Evolutionary conservation across 2,329 filamentous ascomycete genomes (phyloP), one percentile per base, ranked within the genome.

Genomic region (Phialophora verrucosa): DNA sequence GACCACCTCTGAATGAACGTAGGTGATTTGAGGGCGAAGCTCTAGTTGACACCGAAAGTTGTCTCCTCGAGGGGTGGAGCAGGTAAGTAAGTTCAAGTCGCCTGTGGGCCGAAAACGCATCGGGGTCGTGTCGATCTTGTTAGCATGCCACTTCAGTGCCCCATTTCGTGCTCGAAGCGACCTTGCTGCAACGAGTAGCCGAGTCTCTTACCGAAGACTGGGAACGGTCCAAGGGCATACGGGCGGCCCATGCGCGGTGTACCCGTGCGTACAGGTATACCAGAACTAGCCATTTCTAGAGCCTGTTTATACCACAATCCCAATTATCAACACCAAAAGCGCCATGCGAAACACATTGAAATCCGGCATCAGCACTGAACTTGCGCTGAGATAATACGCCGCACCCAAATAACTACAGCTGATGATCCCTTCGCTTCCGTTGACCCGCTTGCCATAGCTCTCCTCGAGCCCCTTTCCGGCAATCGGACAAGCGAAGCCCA

Each of bases 401-500:
- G 85, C 84, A 2, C 87, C 88, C 2, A 87, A 84, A 70, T 85
- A 89, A 74, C 88, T 90, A 75, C 88, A 90, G 1, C 81, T 83
- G 59, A 83, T 78, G 69, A 78, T 73, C 2, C 77, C 78, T 12
- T 65, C 63, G 14, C 29, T 38, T 57, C 76, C 73, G 10, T 72
- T 65, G 68, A 74, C 75, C 20, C 79, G 75, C 62, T 71, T 74
- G 4, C 85, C 84, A 74, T 88, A 88, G 35, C 83, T 84, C 11
- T 76, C 74, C 70, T 84, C 81, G 59, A 85, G 69, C 55, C 81
- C 83, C 44, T 75, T 75, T 0, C 81, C 81, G 1, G 74, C 72
- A 38, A 74, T 71, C 1, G 95, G 94, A 78, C 95, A 99, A 0
- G 76, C 80, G 73, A 99, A 97, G 0, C 84, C 83, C 72, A 99